These are phyloP conservation scores for Tetrahymena borealis DNA, from an alignment of 73 alveolate species.

Conservation along the genomic window DNA sequence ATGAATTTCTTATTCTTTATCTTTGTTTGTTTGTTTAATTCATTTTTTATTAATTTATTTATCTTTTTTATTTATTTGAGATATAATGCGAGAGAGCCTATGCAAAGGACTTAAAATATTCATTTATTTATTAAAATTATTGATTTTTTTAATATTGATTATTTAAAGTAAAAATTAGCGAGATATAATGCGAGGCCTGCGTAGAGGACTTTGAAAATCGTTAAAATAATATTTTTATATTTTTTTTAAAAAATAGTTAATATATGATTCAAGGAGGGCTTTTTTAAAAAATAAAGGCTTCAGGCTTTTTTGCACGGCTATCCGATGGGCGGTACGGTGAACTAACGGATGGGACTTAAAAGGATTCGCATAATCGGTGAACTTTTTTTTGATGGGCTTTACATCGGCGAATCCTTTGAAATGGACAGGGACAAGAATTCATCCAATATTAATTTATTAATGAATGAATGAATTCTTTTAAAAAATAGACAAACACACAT, in stretches of 20 bases:
- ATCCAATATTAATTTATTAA: background rate
- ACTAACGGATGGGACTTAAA: background rate
- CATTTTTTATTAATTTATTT: background rate
- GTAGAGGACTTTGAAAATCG: background rate
- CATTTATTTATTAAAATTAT: background rate
- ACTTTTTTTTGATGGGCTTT: background rate
- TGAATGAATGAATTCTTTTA: background rate
- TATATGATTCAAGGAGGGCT: constrained; percentile 1
- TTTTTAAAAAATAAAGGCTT: background rate
- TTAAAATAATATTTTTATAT: background rate
- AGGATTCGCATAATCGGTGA: constrained; percentile 4
- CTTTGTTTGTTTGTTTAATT: background rate
- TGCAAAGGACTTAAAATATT: background rate
- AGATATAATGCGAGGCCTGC: background rate
- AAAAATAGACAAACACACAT: background rate
- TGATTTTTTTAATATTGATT: background rate
- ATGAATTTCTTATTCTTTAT: background rate
- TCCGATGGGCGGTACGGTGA: constrained; percentile 6
- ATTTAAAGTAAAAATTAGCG: background rate
- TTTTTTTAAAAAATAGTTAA: background rate
- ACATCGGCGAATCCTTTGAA: background rate
- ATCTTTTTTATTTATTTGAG: background rate
- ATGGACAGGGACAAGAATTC: background rate
- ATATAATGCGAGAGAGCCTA: constrained; percentile 2
- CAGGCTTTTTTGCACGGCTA: background rate